Conservation (phyloP, 1,284 basidiomycete genomes). For the Puccinia coronata region DNA sequence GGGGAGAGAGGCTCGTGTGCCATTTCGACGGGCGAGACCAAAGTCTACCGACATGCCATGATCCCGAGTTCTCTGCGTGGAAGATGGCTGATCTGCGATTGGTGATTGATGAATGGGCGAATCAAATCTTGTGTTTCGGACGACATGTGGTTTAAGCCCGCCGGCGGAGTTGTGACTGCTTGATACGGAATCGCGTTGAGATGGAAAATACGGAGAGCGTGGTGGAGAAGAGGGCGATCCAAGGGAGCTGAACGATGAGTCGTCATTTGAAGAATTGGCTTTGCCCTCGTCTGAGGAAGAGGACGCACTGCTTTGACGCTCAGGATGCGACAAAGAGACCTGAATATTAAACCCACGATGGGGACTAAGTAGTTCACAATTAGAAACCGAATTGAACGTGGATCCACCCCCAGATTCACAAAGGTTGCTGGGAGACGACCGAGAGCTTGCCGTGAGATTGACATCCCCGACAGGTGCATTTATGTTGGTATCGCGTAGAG, state of each 20-base stretch:
- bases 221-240: constrained; percentile 36
- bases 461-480: background rate
- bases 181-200: constrained; percentile 6
- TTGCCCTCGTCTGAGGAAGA: constrained; percentile 9
- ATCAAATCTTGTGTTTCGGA: background rate
- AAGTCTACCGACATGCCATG: constrained; percentile 40
- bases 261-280: constrained; percentile 17
- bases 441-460: background rate
- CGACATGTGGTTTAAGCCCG: background rate
- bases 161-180: background rate
- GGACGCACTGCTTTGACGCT: constrained; percentile 7
- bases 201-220: constrained; percentile 28
- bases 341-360: background rate
- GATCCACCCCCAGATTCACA: background rate
- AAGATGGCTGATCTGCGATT: background rate
- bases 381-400: background rate
- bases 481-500: background rate
- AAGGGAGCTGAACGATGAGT: constrained; percentile 30
- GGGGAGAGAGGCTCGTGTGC: constrained; percentile 29
- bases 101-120: background rate
- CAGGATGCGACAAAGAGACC: background rate
- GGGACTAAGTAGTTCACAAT: background rate
- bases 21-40: constrained; percentile 11
- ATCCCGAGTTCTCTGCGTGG: constrained; percentile 17
- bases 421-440: background rate